A percentile compares a stretch with the other conserved stretches of the same genome.
These are phyloP conservation scores for Aphanomyces cochlioides DNA, from an alignment of 352 stramenopile genomes.

Conservation along the genomic window DNA sequence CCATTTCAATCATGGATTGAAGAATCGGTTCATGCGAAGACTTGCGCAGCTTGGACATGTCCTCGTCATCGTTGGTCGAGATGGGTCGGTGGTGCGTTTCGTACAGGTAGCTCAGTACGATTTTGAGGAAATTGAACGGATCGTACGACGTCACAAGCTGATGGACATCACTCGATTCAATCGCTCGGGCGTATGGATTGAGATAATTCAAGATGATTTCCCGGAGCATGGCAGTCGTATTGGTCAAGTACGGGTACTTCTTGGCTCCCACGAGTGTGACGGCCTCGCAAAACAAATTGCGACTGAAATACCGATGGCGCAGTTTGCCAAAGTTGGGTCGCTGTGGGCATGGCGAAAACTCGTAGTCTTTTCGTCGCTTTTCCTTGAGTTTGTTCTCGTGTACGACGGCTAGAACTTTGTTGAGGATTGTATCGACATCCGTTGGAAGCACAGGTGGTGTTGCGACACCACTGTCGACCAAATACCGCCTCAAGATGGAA, in stretches of 20 bases:
- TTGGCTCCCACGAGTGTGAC: conserved; percentile 61
- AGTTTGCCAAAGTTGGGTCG: conserved; percentile 37
- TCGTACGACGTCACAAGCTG: conserved; percentile 28
- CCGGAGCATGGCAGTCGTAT: conserved; percentile 22
- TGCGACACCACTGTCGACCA: conserved; percentile 58
- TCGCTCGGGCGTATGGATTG: conserved; percentile 19
- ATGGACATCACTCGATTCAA: conserved; percentile 27
- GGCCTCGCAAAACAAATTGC: conserved; percentile 66
- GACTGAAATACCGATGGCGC: conserved; percentile 60
- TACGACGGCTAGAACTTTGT: conserved; percentile 51
- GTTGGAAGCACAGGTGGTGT: conserved; percentile 47
- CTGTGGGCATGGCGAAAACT: conserved; percentile 31
- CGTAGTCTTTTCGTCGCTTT: conserved; percentile 55
- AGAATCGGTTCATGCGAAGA: conserved; percentile 47
- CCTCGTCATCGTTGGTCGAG: conserved; percentile 7
- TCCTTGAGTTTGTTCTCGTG: conserved; percentile 52
- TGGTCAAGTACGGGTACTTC: conserved; percentile 52
- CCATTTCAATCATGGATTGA: conserved; percentile 78
- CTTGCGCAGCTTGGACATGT: conserved; percentile 36
- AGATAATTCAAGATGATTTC: conserved; percentile 23
- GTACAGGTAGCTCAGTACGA: conserved; percentile 16
- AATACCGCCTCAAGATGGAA: conserved; percentile 59
- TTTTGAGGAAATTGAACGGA: conserved; percentile 27
- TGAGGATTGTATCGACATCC: conserved; percentile 67
- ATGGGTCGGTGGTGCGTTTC: neutral